Percentiles rank a stretch among this genome's conserved stretches.
phyloP scores from a whole-genome alignment of 139 green algal genomes.

The Coelastrella sp. region DNA sequence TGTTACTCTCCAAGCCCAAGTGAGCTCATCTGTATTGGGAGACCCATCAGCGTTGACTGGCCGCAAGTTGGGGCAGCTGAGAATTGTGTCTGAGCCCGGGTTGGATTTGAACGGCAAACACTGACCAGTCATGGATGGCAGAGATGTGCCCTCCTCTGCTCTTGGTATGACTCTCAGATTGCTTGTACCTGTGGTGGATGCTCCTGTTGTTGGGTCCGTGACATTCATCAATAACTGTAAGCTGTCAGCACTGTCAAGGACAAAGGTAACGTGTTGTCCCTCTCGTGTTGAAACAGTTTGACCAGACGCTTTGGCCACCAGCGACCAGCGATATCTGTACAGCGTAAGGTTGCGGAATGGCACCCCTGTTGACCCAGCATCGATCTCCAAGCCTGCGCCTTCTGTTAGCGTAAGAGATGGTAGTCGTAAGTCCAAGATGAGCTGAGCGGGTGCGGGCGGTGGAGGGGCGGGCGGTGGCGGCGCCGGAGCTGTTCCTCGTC shows the following conservation, averaged over 20 bases:
- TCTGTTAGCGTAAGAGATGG: slow-evolving; percentile 42
- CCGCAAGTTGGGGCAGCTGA: slow-evolving; percentile 8
- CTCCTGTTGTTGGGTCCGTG: background rate
- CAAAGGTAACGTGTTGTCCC: slow-evolving; percentile 1
- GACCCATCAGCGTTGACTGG: background rate
- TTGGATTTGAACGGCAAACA: slow-evolving; percentile 26
- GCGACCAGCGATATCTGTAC: slow-evolving; percentile 27
- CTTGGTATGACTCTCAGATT: slow-evolving; percentile 26
- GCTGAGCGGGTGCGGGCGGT: background rate
- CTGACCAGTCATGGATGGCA: background rate
- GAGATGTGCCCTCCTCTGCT: background rate
- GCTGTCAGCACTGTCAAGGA: background rate
- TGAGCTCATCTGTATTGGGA: background rate
- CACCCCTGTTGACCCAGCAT: slow-evolving; percentile 36
- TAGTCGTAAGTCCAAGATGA: slow-evolving; percentile 26
- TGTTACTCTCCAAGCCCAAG: slow-evolving; percentile 26
- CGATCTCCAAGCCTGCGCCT: slow-evolving; percentile 18
- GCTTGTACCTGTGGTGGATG: background rate
- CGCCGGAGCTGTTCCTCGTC: background rate
- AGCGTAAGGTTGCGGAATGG: background rate
- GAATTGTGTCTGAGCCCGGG: background rate
- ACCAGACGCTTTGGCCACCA: background rate
- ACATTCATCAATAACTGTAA: slow-evolving; percentile 20
- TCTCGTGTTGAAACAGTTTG: slow-evolving; percentile 23
- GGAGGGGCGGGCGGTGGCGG: background rate